Percentiles rank a stretch among this genome's conserved stretches.
phyloP scores from a whole-genome alignment of 2,329 filamentous ascomycete species.

The Harringtonia aguacate region DNA sequence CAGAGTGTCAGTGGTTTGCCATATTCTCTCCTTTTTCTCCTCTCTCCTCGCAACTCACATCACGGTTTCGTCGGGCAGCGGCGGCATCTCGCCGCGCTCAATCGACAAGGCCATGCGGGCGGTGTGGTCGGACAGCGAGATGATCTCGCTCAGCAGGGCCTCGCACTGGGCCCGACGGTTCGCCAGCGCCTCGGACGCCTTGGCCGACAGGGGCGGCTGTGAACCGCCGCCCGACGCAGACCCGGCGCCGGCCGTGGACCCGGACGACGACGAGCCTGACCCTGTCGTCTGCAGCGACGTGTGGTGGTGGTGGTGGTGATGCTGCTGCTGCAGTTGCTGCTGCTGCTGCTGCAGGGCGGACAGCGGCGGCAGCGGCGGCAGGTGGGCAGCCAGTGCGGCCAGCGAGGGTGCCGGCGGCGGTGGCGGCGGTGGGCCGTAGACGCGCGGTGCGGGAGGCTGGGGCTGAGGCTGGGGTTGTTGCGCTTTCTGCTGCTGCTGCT shows the following conservation, averaged over 20 bases:
- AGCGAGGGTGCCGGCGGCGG: constrained; percentile 6
- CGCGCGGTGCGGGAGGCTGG: constrained; percentile 4
- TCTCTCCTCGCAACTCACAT: constrained; percentile 1
- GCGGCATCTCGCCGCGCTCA: constrained; percentile 15
- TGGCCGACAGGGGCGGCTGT: constrained; percentile 3
- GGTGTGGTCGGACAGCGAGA: constrained; percentile 31
- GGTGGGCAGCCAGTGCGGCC: constrained; percentile 8
- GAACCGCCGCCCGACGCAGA: background rate
- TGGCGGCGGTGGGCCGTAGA: constrained; percentile 12
- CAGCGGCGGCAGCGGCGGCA: constrained; percentile 1
- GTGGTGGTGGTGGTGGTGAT: background rate
- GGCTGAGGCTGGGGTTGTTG: background rate
- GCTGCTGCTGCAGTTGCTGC: background rate
- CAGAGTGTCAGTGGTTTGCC: constrained; percentile 1
- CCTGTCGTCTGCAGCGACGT: background rate
- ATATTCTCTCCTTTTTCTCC: no score
- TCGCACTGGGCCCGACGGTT: constrained; percentile 16
- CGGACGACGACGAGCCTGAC: background rate
- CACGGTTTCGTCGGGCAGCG: constrained; percentile 10
- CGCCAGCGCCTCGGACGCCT: constrained; percentile 9
- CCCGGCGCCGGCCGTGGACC: background rate
- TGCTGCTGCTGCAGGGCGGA: background rate
- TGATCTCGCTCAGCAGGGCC: constrained; percentile 23
- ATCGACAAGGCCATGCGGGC: constrained; percentile 27
- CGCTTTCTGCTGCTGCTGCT: no score